Conservation (phyloP, 2,329 filamentous ascomycete genomes). For the Penicillium sp. region DNA sequence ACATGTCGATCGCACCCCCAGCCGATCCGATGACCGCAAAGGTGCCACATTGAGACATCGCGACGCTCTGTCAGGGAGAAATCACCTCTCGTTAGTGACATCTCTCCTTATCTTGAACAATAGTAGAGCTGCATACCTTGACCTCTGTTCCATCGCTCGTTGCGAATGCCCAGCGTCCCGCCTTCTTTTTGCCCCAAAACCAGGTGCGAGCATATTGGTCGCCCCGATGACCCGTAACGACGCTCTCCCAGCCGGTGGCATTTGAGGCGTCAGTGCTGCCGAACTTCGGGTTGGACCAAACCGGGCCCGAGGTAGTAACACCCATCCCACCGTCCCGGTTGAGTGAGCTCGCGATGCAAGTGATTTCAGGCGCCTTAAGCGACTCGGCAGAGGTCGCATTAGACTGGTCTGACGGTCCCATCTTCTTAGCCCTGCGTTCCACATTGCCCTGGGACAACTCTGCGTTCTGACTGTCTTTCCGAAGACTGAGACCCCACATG, state of each 20-base stretch:
- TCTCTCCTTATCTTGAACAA: not conserved
- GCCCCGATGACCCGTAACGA: slow-evolving; percentile 86
- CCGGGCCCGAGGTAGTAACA: slow-evolving; percentile 71
- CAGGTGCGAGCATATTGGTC: slow-evolving; percentile 88
- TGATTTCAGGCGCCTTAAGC: slow-evolving; percentile 89
- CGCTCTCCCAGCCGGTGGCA: slow-evolving; percentile 93
- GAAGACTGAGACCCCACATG: slow-evolving; percentile 94
- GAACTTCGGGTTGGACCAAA: slow-evolving; percentile 78
- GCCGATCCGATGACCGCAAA: slow-evolving; percentile 89
- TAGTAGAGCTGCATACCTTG: slow-evolving; percentile 39
- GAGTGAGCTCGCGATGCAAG: slow-evolving; percentile 83
- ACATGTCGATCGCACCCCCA: slow-evolving; percentile 86
- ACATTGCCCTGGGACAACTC: slow-evolving; percentile 91
- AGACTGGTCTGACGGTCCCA: slow-evolving; percentile 22
- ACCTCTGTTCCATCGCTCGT: slow-evolving; percentile 84
- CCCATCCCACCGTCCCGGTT: slow-evolving; percentile 96
- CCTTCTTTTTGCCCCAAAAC: slow-evolving; percentile 96
- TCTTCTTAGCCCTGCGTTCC: slow-evolving; percentile 84
- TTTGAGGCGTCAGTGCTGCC: slow-evolving; percentile 70
- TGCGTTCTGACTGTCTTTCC: slow-evolving; percentile 88
- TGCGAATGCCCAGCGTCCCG: slow-evolving; percentile 88
- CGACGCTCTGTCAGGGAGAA: slow-evolving; percentile 63
- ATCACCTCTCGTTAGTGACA: not conserved
- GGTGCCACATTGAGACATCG: slow-evolving; percentile 87
- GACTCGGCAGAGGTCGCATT: slow-evolving; percentile 25